These are phyloP conservation scores for Pharnaceum exiguum DNA, from an alignment of 148 eudicot species.

Conservation along the genomic window DNA sequence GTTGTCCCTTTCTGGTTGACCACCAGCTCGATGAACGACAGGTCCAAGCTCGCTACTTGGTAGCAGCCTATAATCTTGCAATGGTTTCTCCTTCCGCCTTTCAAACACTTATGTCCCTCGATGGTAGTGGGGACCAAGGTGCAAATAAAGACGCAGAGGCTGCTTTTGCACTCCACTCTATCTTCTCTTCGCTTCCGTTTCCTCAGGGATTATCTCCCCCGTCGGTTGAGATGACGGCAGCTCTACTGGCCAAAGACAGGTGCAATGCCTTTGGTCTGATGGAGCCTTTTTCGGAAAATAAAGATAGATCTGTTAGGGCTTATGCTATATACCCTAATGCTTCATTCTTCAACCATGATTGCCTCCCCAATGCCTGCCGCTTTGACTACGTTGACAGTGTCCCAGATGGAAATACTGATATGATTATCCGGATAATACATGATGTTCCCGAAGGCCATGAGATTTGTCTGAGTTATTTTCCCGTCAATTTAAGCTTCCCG, in stretches of 20 bases:
- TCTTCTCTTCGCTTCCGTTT: conserved; percentile 40
- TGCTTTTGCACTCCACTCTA: conserved; percentile 43
- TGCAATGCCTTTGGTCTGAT: conserved; percentile 82
- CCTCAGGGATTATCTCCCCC: conserved; percentile 33
- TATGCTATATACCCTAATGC: conserved; percentile 79
- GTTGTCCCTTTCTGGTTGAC: conserved; percentile 26
- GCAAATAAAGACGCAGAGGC: conserved; percentile 13
- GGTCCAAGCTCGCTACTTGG: conserved; percentile 63
- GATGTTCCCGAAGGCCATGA: conserved; percentile 66
- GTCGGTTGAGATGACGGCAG: conserved; percentile 45
- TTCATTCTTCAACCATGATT: conserved; percentile 88
- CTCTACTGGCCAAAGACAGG: conserved; percentile 72
- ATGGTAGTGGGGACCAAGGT: conserved; percentile 35
- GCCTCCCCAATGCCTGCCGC: conserved; percentile 91
- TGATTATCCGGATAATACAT: conserved; percentile 58
- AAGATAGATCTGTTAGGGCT: conserved; percentile 75
- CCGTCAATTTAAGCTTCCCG: conserved; percentile 44
- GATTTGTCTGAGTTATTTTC: conserved; percentile 76
- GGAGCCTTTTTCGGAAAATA: conserved; percentile 53
- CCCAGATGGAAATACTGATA: conserved; percentile 47
- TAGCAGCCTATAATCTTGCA: conserved; percentile 73
- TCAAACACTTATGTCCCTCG: conserved; percentile 53
- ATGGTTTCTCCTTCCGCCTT: conserved; percentile 46
- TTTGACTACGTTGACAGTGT: conserved; percentile 68
- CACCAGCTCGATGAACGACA: conserved; percentile 45